Evolutionary conservation across 768 basidiomycete genomes (phyloP).

Genomic region (Mycena rosella): DNA sequence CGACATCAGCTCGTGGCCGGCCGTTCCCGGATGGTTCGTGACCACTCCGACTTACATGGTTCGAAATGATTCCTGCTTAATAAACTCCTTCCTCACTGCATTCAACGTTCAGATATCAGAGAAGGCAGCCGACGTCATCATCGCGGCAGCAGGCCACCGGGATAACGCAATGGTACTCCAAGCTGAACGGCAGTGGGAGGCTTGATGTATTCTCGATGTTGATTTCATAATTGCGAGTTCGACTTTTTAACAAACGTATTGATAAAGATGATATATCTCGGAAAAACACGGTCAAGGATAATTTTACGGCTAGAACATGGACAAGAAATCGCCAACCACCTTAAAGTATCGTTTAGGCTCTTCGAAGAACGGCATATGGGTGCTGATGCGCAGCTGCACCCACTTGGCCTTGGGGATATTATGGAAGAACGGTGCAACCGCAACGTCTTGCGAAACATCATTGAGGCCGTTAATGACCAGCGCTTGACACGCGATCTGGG

Average conservation of each 20-base stretch:
- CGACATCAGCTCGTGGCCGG: constrained; percentile 47
- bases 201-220: not conserved
- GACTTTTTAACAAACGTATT: too few species aligned
- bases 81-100: not conserved
- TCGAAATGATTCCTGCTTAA: constrained; percentile 6
- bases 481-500: constrained; percentile 49
- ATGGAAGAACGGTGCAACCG: not conserved
- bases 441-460: not conserved
- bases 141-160: not conserved
- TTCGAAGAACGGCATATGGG: constrained; percentile 6
- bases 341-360: not conserved
- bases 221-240: too few species aligned
- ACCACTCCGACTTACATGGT: constrained; percentile 50
- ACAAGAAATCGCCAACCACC: constrained; percentile 1
- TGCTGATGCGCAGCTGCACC: not conserved
- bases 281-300: too few species aligned
- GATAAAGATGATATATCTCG: too few species aligned
- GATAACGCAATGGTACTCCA: not conserved
- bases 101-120: constrained; percentile 43
- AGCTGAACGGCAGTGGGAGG: not conserved
- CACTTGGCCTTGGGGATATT: constrained; percentile 8
- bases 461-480: constrained; percentile 3
- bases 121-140: constrained; percentile 39
- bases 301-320: too few species aligned
- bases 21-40: constrained; percentile 49